Percentiles rank a stretch among this genome's conserved stretches.
phyloP scores from a whole-genome alignment of 306 rosid genomes.

The Adenanthera pavonina region DNA sequence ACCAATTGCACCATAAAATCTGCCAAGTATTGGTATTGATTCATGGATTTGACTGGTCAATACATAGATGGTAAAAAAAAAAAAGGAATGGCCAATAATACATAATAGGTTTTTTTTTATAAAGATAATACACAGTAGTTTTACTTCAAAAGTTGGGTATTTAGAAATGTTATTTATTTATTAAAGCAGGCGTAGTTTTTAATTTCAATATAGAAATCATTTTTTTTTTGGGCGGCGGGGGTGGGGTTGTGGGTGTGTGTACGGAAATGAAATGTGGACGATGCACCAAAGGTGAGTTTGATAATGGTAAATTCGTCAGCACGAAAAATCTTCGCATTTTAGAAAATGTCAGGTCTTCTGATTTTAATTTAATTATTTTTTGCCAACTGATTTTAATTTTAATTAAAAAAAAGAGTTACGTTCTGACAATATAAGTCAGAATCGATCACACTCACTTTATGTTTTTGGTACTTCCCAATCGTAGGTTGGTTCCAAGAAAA shows the following conservation, averaged over 20 bases:
- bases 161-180: background rate
- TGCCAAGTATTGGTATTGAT: background rate
- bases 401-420: slow-evolving; percentile 31
- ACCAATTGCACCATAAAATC: background rate
- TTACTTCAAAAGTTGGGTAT: background rate
- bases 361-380: too few species aligned
- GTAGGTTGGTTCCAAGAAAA: slow-evolving; percentile 42
- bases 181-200: background rate
- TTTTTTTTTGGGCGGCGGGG: too few species aligned
- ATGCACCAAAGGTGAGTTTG: background rate
- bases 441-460: slow-evolving; percentile 46
- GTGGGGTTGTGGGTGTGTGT: too few species aligned
- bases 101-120: too few species aligned
- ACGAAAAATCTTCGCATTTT: background rate
- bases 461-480: slow-evolving; percentile 42
- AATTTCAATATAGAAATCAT: too few species aligned
- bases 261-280: background rate
- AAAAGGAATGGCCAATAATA: too few species aligned
- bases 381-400: too few species aligned
- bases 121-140: too few species aligned
- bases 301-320: slow-evolving; percentile 24
- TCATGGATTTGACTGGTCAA: too few species aligned
- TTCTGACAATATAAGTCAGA: slow-evolving; percentile 44
- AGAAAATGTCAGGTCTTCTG: background rate
- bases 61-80: too few species aligned